phyloP scores from a whole-genome alignment of 176 grass and related monocot species.

The Miscanthus lutarioriparius region DNA sequence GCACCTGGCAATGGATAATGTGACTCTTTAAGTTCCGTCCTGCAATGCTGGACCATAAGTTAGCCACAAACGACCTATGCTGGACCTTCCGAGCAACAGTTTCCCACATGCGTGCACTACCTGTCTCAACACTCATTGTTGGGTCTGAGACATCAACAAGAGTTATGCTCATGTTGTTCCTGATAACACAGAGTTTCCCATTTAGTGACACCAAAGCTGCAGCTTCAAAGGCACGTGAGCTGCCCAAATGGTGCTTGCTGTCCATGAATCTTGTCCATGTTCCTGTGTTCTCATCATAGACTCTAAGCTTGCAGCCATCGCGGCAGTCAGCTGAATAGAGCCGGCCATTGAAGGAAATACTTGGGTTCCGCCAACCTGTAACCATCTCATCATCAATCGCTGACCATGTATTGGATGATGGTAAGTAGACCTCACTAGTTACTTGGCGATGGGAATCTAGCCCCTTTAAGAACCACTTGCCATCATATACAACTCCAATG shows the following conservation, averaged over 20 bases:
- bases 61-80: constrained; percentile 65
- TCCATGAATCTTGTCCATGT: constrained; percentile 73
- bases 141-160: constrained; percentile 62
- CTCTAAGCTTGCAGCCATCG: constrained; percentile 81
- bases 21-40: constrained; percentile 64
- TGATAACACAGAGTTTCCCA: constrained; percentile 74
- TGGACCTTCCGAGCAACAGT: constrained; percentile 59
- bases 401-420: constrained; percentile 57
- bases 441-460: constrained; percentile 69
- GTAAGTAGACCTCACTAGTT: constrained; percentile 62
- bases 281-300: constrained; percentile 66
- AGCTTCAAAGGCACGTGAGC: constrained; percentile 72
- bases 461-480: constrained; percentile 84
- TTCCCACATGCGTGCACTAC: constrained; percentile 70
- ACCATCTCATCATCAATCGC: constrained; percentile 68
- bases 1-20: constrained; percentile 89
- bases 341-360: constrained; percentile 65
- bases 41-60: constrained; percentile 74
- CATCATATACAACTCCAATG: constrained; percentile 80
- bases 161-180: constrained; percentile 91
- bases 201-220: constrained; percentile 72
- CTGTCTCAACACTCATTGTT: constrained; percentile 47
- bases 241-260: constrained; percentile 74
- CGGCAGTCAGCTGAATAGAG: constrained; percentile 75
- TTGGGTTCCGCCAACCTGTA: constrained; percentile 79